These are phyloP conservation scores for Ceratocystis lukuohia DNA, from an alignment of 2,329 filamentous ascomycete species.

Conservation along the genomic window DNA sequence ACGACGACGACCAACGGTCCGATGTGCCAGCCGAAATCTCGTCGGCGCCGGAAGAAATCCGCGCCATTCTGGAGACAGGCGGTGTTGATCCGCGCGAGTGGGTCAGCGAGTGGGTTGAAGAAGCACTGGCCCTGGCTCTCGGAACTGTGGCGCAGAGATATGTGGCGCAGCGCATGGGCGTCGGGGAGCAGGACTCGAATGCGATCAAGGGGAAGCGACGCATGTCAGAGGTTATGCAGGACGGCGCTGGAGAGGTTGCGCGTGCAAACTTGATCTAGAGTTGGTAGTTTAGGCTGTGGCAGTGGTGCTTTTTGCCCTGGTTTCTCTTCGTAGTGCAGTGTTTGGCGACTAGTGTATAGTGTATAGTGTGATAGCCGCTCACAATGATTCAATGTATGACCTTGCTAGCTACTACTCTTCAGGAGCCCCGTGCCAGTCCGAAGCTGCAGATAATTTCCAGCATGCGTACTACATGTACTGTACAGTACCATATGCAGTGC, in stretches of 20 bases:
- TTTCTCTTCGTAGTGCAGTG: not conserved
- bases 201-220: slow-evolving; percentile 49
- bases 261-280: slow-evolving; percentile 40
- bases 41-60: slow-evolving; percentile 59
- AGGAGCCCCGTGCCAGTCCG: not conserved
- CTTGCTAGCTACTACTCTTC: not conserved
- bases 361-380: not conserved
- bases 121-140: slow-evolving; percentile 61
- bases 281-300: not conserved
- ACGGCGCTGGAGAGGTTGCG: slow-evolving; percentile 46
- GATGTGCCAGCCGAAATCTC: slow-evolving; percentile 28
- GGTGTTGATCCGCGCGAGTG: slow-evolving; percentile 88
- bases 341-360: not conserved
- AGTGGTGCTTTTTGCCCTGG: not conserved
- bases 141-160: slow-evolving; percentile 89
- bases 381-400: not conserved
- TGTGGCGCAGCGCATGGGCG: slow-evolving; percentile 88
- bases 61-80: slow-evolving; percentile 62
- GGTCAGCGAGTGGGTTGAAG: slow-evolving; percentile 96
- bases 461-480: not conserved
- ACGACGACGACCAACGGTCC: slow-evolving; percentile 27
- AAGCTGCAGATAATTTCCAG: not conserved
- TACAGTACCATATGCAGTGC: not conserved
- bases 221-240: slow-evolving; percentile 41
- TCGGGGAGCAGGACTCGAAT: slow-evolving; percentile 55